Conservation (phyloP, 2,329 filamentous ascomycete species). For the Mycosphaerella arachidis region DNA sequence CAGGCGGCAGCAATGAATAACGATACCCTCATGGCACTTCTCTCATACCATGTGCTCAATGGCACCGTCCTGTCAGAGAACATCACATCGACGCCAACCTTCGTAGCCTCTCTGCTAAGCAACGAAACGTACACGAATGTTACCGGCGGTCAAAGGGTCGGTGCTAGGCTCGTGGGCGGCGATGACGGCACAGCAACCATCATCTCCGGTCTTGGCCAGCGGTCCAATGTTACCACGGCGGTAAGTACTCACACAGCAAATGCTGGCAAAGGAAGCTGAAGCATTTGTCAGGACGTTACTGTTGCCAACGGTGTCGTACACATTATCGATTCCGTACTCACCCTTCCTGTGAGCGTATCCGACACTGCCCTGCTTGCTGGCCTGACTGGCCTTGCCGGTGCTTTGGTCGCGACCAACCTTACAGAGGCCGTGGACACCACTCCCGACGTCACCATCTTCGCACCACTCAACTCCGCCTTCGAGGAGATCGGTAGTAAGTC, state of each 20-base stretch:
- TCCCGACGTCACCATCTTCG: slow-evolving; percentile 59
- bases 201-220: slow-evolving; percentile 50
- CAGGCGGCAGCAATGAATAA: slow-evolving; percentile 34
- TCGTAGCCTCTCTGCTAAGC: slow-evolving; percentile 48
- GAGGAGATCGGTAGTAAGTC: slow-evolving; percentile 47
- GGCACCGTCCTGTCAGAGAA: slow-evolving; percentile 44
- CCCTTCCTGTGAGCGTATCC: slow-evolving; percentile 34
- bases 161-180: slow-evolving; percentile 9
- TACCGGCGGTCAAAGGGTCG: slow-evolving; percentile 54
- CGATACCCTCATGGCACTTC: slow-evolving; percentile 41
- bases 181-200: slow-evolving; percentile 45
- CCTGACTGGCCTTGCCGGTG: slow-evolving; percentile 40
- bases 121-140: slow-evolving; percentile 54
- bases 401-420: slow-evolving; percentile 38
- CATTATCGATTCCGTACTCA: slow-evolving; percentile 43
- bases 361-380: slow-evolving; percentile 19
- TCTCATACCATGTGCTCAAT: slow-evolving; percentile 57
- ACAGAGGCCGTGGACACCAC: slow-evolving; percentile 39
- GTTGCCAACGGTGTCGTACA: slow-evolving; percentile 41
- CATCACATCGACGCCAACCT: slow-evolving; percentile 35
- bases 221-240: slow-evolving; percentile 46
- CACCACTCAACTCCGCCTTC: slow-evolving; percentile 59
- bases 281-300: slow-evolving; percentile 13
- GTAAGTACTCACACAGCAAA: slow-evolving; percentile 36
- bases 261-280: not conserved